Conservation (phyloP, 208 protist genomes). For the Balamuthia mandrillaris region DNA sequence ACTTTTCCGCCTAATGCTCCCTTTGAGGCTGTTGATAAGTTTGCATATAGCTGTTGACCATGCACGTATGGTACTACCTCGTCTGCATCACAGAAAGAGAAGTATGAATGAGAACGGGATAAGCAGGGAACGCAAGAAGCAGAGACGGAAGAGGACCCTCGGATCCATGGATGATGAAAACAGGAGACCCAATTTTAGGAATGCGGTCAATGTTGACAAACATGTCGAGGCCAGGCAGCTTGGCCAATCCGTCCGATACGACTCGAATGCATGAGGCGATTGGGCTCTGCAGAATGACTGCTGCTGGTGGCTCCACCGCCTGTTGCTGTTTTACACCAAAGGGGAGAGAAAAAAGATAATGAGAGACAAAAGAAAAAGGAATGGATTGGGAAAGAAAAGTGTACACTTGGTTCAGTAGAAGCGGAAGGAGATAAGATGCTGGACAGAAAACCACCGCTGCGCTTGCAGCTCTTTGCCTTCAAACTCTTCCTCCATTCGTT, state of each 20-base stretch:
- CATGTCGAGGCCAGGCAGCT: constrained; percentile 22
- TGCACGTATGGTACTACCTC: constrained; percentile 21
- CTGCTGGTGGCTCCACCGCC: not conserved
- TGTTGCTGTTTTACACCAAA: not conserved
- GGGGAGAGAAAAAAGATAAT: not conserved
- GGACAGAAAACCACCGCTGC: too few relatives aligned
- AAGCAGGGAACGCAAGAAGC: too few relatives aligned
- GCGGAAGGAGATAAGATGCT: too few relatives aligned
- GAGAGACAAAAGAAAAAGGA: not conserved
- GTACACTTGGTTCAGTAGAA: too few relatives aligned
- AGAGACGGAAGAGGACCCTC: too few relatives aligned
- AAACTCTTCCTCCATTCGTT: too few relatives aligned
- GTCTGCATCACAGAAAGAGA: too few relatives aligned
- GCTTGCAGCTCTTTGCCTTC: too few relatives aligned
- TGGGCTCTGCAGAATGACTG: constrained; percentile 2
- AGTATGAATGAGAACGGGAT: too few relatives aligned
- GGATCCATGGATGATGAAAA: constrained; percentile 5
- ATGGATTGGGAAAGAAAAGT: not conserved
- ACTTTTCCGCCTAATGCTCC: not conserved
- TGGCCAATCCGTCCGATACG: not conserved
- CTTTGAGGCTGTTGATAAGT: not conserved
- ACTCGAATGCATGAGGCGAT: constrained; percentile 19
- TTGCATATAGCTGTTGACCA: not conserved
- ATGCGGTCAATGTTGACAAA: constrained; percentile 26
- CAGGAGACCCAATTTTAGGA: not conserved